Evolutionary conservation across 2,329 filamentous ascomycete genomes (phyloP).

Genomic region (Hypoxylon sp.): DNA sequence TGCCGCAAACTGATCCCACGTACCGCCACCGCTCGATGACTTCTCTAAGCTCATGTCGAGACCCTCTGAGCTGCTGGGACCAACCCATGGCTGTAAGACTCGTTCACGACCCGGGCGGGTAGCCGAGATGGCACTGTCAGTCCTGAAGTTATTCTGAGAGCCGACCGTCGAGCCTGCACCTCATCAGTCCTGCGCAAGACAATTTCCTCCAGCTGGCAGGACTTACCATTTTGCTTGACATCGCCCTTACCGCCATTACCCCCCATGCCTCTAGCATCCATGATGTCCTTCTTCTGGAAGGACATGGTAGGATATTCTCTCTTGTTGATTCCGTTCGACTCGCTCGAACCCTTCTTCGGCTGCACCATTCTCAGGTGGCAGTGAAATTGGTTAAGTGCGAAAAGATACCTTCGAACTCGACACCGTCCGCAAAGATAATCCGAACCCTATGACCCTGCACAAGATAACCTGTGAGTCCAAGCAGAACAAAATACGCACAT

Average conservation of each 20-base stretch:
- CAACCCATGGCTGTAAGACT: conserved; percentile 83
- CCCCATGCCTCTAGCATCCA: conserved; percentile 48
- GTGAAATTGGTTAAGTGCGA: conserved; percentile 36
- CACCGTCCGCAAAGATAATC: conserved; percentile 44
- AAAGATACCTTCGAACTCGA: conserved; percentile 43
- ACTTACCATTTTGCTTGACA: conserved; percentile 58
- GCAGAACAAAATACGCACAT: conserved; percentile 14
- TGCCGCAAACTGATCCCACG: conserved; percentile 94
- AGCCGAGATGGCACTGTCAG: conserved; percentile 89
- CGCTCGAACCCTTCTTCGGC: conserved; percentile 51
- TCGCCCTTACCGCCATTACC: conserved; percentile 54
- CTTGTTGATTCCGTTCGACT: conserved; percentile 51
- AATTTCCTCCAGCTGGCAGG: neutral
- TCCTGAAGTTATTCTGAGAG: conserved; percentile 89
- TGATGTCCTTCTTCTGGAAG: conserved; percentile 51
- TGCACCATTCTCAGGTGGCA: conserved; percentile 54
- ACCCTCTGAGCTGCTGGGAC: conserved; percentile 71
- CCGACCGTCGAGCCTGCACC: conserved; percentile 71
- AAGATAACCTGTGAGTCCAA: conserved; percentile 40
- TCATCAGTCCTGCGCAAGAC: conserved; percentile 16
- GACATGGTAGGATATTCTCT: conserved; percentile 51
- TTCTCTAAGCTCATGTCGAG: conserved; percentile 80
- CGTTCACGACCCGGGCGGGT: conserved; percentile 77
- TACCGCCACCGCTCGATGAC: conserved; percentile 57
- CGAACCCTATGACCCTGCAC: conserved; percentile 47